phyloP scores from a whole-genome alignment of 768 basidiomycete species.

The Psilocybe azurescens region DNA sequence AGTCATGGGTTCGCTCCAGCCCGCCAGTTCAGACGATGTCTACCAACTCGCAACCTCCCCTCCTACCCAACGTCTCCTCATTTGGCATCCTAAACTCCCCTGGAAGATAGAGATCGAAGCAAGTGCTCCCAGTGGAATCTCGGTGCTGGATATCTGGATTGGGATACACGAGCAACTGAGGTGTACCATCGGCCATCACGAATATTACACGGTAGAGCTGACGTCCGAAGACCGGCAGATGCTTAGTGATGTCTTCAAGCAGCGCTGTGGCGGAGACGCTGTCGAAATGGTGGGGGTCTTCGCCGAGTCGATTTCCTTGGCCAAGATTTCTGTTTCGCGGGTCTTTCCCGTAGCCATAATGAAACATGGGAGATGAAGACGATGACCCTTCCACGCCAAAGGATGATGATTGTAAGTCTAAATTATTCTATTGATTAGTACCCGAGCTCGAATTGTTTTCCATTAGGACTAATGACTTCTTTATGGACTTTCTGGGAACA shows the following conservation, averaged over 20 bases:
- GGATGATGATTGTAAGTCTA: slow-evolving; percentile 22
- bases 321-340: slow-evolving; percentile 42
- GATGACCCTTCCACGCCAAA: slow-evolving; percentile 2
- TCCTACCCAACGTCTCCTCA: slow-evolving; percentile 46
- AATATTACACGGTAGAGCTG: slow-evolving; percentile 53
- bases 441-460: not conserved
- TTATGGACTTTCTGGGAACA: not conserved
- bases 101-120: slow-evolving; percentile 57
- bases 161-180: slow-evolving; percentile 45
- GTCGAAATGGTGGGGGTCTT: slow-evolving; percentile 41
- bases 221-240: slow-evolving; percentile 44
- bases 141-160: slow-evolving; percentile 51
- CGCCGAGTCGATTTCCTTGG: slow-evolving; percentile 57
- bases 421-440: not conserved
- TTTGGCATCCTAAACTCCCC: slow-evolving; percentile 55
- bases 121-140: slow-evolving; percentile 47
- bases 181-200: slow-evolving; percentile 42
- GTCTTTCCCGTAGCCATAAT: slow-evolving; percentile 30
- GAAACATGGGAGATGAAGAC: slow-evolving; percentile 40
- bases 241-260: slow-evolving; percentile 42
- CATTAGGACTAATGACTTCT: not conserved
- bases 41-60: slow-evolving; percentile 50
- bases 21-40: not conserved
- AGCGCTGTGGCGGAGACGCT: slow-evolving; percentile 38
- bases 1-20: not conserved